Conservation (phyloP, 805 yeast species). For the Jamesozyma spencerorum region DNA sequence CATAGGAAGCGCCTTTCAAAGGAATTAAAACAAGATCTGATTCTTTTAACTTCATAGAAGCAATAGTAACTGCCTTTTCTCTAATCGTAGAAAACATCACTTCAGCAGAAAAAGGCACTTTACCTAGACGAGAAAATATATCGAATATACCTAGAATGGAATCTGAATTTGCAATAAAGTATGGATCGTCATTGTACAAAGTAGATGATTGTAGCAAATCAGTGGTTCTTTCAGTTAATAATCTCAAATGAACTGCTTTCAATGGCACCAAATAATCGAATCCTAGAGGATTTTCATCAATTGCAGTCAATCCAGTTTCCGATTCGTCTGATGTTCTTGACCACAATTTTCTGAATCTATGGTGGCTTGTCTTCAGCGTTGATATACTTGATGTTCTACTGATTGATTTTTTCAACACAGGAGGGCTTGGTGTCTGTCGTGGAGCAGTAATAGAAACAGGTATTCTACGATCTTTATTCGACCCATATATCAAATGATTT, state of each 20-base stretch:
- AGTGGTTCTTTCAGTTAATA: slow-evolving; percentile 58
- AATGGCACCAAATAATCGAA: slow-evolving; percentile 17
- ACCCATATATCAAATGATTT: slow-evolving; percentile 17
- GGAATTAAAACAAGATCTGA: slow-evolving; percentile 20
- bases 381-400: slow-evolving; percentile 17
- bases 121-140: slow-evolving; percentile 31
- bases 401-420: neutral
- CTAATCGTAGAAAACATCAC: slow-evolving; percentile 25
- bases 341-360: slow-evolving; percentile 15
- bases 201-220: slow-evolving; percentile 60
- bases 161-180: slow-evolving; percentile 23
- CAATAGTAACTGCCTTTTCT: slow-evolving; percentile 23
- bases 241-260: slow-evolving; percentile 38
- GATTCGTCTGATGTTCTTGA: slow-evolving; percentile 15
- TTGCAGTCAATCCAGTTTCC: slow-evolving; percentile 13
- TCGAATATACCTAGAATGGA: slow-evolving; percentile 28
- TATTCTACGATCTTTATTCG: neutral
- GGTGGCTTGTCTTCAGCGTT: slow-evolving; percentile 10
- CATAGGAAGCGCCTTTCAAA: slow-evolving; percentile 22
- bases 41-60: slow-evolving; percentile 9
- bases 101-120: slow-evolving; percentile 65
- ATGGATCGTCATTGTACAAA: slow-evolving; percentile 20
- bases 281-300: slow-evolving; percentile 19
- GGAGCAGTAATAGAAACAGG: neutral
- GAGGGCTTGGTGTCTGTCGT: too few relatives aligned